Conservation (phyloP, 257 asterid genomes). For the Penstemon davidsonii region DNA sequence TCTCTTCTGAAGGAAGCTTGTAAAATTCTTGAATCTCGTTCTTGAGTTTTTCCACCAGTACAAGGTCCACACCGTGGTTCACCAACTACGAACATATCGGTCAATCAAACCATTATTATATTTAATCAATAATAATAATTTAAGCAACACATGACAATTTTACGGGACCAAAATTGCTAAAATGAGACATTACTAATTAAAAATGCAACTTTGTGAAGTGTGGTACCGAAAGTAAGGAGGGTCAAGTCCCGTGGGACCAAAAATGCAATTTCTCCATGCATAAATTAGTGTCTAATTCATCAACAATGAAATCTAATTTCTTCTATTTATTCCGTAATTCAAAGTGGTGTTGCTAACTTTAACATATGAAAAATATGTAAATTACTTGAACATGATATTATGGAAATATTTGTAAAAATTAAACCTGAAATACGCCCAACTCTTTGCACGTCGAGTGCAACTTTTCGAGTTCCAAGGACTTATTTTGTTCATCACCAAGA, state of each 20-base stretch:
- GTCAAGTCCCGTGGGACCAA: too few relatives aligned
- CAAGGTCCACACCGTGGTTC: slow-evolving; percentile 57
- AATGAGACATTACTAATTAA: not conserved
- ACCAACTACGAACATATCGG: slow-evolving; percentile 40
- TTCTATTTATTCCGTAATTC: too few relatives aligned
- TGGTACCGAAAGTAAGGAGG: too few relatives aligned
- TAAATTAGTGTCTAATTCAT: too few relatives aligned
- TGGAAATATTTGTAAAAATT: too few relatives aligned
- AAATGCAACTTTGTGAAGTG: not conserved
- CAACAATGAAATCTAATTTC: too few relatives aligned
- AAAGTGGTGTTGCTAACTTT: too few relatives aligned
- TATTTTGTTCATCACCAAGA: slow-evolving; percentile 25
- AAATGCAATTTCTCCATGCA: too few relatives aligned
- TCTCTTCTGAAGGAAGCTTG: slow-evolving; percentile 60
- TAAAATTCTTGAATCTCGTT: slow-evolving; percentile 55
- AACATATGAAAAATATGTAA: not conserved
- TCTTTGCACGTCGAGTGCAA: slow-evolving; percentile 54
- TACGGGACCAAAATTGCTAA: not conserved
- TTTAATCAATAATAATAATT: not conserved
- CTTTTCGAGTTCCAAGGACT: slow-evolving; percentile 34
- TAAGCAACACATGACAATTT: not conserved
- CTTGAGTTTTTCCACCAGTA: slow-evolving; percentile 53
- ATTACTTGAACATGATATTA: not conserved
- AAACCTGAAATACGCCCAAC: slow-evolving; percentile 76
- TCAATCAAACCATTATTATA: not conserved